Percentiles rank a stretch among this genome's conserved stretches.
These are phyloP conservation scores for Sporothrix pallida DNA, from an alignment of 2,329 filamentous ascomycete species.

Conservation along the genomic window DNA sequence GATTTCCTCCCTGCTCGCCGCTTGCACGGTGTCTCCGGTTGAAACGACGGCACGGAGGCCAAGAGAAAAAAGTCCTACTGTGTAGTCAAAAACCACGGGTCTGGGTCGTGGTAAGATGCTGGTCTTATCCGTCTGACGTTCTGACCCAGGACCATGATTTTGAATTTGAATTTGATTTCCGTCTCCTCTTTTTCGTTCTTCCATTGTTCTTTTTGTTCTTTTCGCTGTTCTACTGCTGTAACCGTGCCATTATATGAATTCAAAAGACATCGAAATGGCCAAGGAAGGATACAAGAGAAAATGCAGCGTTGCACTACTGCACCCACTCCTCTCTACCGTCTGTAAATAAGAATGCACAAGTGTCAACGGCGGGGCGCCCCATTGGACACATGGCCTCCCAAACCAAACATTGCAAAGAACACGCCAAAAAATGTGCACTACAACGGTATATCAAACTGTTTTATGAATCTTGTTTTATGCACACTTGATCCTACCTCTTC, in stretches of 20 bases:
- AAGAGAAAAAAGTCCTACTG: not conserved
- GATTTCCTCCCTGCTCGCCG: not conserved
- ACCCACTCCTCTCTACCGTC: not conserved
- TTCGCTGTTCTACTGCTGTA: not conserved
- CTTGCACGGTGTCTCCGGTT: not conserved
- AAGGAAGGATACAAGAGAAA: not conserved
- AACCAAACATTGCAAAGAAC: not conserved
- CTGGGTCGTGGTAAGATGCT: not conserved
- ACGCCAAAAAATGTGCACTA: not conserved
- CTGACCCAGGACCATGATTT: constrained; percentile 10
- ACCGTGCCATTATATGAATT: not conserved
- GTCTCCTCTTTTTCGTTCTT: not conserved
- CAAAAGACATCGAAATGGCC: not conserved
- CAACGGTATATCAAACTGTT: constrained; percentile 8
- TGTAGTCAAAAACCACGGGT: not conserved
- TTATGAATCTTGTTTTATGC: not conserved
- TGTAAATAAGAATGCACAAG: not conserved
- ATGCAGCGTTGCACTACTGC: not conserved
- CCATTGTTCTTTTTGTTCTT: not conserved
- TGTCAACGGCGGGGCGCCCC: not conserved
- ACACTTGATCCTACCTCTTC: too few relatives aligned
- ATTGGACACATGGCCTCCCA: constrained; percentile 7
- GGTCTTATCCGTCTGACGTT: not conserved
- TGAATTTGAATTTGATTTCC: not conserved
- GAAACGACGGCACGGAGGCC: not conserved